phyloP scores from a whole-genome alignment of 2,329 filamentous ascomycete genomes.

The Colletotrichum neosansevieriae region DNA sequence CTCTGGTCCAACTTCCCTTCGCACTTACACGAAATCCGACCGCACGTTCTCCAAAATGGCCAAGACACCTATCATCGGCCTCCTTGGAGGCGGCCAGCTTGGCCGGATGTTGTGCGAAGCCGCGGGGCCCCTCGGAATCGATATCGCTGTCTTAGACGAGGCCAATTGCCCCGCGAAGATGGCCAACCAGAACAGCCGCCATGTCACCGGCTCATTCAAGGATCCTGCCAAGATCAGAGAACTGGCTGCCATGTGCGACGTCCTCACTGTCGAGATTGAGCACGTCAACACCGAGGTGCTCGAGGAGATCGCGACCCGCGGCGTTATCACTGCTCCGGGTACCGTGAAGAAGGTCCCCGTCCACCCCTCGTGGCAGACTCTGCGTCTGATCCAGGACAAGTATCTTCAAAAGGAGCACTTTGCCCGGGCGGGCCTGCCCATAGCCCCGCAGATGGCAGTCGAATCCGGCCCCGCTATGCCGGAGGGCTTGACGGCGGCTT shows the following conservation, averaged over 20 bases:
- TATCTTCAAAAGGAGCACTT: conserved; percentile 89
- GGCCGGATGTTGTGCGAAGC: conserved; percentile 95
- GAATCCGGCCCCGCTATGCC: conserved; percentile 65
- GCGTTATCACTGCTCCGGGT: conserved; percentile 65
- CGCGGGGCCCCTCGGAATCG: conserved; percentile 79
- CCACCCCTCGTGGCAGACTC: conserved; percentile 87
- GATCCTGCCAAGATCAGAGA: conserved; percentile 82
- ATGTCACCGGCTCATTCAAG: conserved; percentile 90
- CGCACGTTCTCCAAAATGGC: conserved; percentile 43
- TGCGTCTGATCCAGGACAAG: conserved; percentile 94
- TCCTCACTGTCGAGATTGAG: conserved; percentile 94
- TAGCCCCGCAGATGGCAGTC: conserved; percentile 78
- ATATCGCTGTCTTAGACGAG: conserved; percentile 83
- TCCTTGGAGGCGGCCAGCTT: conserved; percentile 77
- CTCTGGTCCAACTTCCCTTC: conserved; percentile 3
- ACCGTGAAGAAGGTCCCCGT: conserved; percentile 67
- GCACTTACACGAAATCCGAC: conserved; percentile 9
- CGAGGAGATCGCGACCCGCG: conserved; percentile 79
- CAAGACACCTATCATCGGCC: conserved; percentile 59
- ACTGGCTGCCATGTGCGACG: conserved; percentile 81
- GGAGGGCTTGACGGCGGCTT: conserved; percentile 73
- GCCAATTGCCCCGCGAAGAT: conserved; percentile 86
- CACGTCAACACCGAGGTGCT: conserved; percentile 92
- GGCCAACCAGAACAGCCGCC: conserved; percentile 78
- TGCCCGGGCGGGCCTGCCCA: conserved; percentile 73